phyloP scores from a whole-genome alignment of 352 stramenopile species.

The Phytophthora podocarpi region DNA sequence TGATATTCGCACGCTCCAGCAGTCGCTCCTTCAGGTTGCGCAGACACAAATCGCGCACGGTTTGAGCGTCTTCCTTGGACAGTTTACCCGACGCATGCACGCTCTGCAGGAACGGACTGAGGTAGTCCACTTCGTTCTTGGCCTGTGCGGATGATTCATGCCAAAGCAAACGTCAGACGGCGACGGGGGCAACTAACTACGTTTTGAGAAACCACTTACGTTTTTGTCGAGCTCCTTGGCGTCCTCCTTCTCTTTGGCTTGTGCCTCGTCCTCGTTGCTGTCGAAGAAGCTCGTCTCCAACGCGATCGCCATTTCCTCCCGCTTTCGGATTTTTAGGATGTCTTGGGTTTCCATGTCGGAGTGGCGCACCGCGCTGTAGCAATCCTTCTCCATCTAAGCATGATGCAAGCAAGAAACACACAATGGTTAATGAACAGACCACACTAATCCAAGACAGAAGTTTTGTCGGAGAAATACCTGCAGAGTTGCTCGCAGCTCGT shows the following conservation, averaged over 20 bases:
- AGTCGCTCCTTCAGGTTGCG: slow-evolving; percentile 93
- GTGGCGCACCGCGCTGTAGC: slow-evolving; percentile 86
- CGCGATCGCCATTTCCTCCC: slow-evolving; percentile 85
- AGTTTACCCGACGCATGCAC: slow-evolving; percentile 62
- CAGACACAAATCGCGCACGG: slow-evolving; percentile 89
- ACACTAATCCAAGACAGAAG: neutral
- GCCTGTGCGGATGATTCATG: slow-evolving; percentile 28
- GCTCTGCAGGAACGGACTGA: slow-evolving; percentile 93
- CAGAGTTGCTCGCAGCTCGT: slow-evolving; percentile 65
- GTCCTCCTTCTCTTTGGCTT: slow-evolving; percentile 67
- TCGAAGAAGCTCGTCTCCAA: slow-evolving; percentile 91
- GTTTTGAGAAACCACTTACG: slow-evolving; percentile 37
- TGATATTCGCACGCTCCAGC: slow-evolving; percentile 94
- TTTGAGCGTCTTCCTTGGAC: slow-evolving; percentile 86
- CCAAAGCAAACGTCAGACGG: neutral
- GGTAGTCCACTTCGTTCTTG: slow-evolving; percentile 90
- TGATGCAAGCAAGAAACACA: neutral
- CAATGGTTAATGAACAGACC: slow-evolving; percentile 1
- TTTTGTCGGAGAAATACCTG: slow-evolving; percentile 41
- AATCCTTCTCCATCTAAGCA: slow-evolving; percentile 90
- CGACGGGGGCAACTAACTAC: no score
- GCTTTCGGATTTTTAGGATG: slow-evolving; percentile 88
- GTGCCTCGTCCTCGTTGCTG: slow-evolving; percentile 61
- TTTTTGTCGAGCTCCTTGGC: slow-evolving; percentile 69
- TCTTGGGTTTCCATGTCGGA: slow-evolving; percentile 91